Evolutionary conservation across 2,329 filamentous ascomycete genomes (phyloP).

Genomic region (Raffaelea albimanens): DNA sequence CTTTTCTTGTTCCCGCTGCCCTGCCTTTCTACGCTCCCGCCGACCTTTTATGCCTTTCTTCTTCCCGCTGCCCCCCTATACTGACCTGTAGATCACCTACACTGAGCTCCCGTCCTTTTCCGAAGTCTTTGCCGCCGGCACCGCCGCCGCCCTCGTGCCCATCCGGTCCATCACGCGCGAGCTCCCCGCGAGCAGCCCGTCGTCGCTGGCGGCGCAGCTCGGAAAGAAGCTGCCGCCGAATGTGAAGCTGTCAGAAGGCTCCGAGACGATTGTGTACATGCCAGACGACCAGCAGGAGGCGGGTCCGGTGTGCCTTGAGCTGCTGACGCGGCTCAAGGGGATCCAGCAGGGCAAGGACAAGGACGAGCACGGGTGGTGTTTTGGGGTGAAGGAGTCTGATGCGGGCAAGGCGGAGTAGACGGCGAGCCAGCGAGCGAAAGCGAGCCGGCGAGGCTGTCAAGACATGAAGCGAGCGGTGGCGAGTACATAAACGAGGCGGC

Average conservation of each 20-base stretch:
- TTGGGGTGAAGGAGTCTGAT: slow-evolving; percentile 35
- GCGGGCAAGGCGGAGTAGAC: slow-evolving; percentile 22
- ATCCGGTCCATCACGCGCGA: slow-evolving; percentile 81
- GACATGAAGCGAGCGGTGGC: no score
- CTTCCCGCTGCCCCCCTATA: no score
- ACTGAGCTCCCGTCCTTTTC: slow-evolving; percentile 41
- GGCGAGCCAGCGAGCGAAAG: not conserved
- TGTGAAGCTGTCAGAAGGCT: slow-evolving; percentile 25
- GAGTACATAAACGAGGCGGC: no score
- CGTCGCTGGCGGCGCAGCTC: slow-evolving; percentile 25
- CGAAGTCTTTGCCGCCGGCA: slow-evolving; percentile 87
- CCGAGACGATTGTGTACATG: slow-evolving; percentile 48
- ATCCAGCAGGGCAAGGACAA: slow-evolving; percentile 75
- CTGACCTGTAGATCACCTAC: slow-evolving; percentile 57
- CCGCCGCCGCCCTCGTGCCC: slow-evolving; percentile 82
- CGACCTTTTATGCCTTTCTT: no score
- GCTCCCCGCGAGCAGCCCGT: slow-evolving; percentile 25
- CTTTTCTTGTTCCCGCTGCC: no score
- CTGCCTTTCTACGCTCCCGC: no score
- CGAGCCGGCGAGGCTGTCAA: no score
- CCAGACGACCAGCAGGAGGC: slow-evolving; percentile 52
- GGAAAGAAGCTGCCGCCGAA: slow-evolving; percentile 24
- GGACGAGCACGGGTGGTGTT: slow-evolving; percentile 69
- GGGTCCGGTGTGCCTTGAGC: slow-evolving; percentile 61
- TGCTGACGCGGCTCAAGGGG: slow-evolving; percentile 69